A percentile compares a stretch with the other conserved stretches of the same genome.
These are phyloP conservation scores for Fusarium phyllophilum DNA, from an alignment of 2,329 filamentous ascomycete genomes.

Conservation along the genomic window DNA sequence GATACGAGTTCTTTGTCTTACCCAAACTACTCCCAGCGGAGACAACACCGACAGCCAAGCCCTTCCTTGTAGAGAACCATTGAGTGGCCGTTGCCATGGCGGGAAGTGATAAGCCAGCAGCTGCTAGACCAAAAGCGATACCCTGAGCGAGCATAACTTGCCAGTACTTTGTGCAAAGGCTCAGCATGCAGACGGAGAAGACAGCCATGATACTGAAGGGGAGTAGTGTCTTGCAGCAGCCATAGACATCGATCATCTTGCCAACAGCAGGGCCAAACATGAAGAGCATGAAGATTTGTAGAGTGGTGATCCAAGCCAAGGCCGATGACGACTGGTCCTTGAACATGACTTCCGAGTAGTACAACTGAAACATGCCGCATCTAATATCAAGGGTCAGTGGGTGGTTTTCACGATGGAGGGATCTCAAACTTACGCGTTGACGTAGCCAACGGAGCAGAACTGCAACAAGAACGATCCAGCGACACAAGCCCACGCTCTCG, in stretches of 20 bases:
- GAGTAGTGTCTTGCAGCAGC: background rate
- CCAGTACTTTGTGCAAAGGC: background rate
- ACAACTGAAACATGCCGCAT: constrained; percentile 3
- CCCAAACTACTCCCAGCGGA: background rate
- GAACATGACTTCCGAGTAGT: background rate
- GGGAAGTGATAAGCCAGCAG: background rate
- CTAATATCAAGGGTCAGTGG: background rate
- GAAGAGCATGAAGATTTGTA: background rate
- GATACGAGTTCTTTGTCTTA: background rate
- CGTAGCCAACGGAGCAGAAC: background rate
- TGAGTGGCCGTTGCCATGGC: background rate
- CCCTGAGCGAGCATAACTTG: background rate
- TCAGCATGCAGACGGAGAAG: background rate
- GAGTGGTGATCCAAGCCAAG: background rate
- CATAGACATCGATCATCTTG: background rate
- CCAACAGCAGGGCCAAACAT: background rate
- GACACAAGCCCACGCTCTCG: background rate
- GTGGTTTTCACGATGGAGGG: rapidly evolving
- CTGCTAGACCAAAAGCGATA: background rate
- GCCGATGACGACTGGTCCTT: background rate
- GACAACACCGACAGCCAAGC: background rate
- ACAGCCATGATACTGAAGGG: background rate
- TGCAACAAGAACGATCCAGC: background rate
- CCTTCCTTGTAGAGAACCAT: constrained; percentile 2
- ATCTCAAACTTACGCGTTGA: background rate